These are phyloP conservation scores for Austroboletus festivus DNA, from an alignment of 768 basidiomycete species.

Conservation along the genomic window DNA sequence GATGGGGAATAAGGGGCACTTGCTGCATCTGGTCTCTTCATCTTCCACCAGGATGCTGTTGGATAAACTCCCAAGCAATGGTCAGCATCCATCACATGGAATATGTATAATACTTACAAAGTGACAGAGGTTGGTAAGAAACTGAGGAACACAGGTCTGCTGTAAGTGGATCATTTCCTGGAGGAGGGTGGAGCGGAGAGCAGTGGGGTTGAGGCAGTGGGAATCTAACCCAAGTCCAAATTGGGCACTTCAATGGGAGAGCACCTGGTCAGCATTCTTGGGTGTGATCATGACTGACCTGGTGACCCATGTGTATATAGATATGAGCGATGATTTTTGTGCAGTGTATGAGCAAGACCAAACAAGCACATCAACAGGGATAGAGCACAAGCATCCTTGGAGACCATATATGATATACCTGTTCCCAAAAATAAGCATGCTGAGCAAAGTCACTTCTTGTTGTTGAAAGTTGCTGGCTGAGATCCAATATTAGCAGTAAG, in stretches of 20 bases:
- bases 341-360: too few relatives aligned
- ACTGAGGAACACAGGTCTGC: conserved; percentile 20
- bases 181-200: conserved; percentile 22
- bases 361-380: too few relatives aligned
- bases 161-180: neutral
- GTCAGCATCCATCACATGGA: neutral
- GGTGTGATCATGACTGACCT: conserved; percentile 33
- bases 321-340: too few relatives aligned
- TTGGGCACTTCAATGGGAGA: conserved; percentile 25
- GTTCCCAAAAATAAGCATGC: conserved; percentile 98
- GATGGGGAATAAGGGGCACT: conserved; percentile 71
- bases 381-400: conserved; percentile 74
- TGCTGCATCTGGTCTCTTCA: conserved; percentile 66
- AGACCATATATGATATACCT: conserved; percentile 98
- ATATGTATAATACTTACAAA: conserved; percentile 45
- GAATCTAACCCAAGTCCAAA: conserved; percentile 13
- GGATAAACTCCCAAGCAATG: conserved; percentile 60
- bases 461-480: conserved; percentile 29
- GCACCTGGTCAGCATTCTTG: conserved; percentile 22
- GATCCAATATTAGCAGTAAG: neutral
- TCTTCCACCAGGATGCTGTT: conserved; percentile 78
- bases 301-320: too few relatives aligned
- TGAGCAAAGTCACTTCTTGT: conserved; percentile 35
- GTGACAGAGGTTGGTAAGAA: conserved; percentile 57
- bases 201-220: conserved; percentile 9